Base-by-base conservation (phyloP, 2,329 filamentous ascomycete species). In the Sarocladiaceae sp. region DNA sequence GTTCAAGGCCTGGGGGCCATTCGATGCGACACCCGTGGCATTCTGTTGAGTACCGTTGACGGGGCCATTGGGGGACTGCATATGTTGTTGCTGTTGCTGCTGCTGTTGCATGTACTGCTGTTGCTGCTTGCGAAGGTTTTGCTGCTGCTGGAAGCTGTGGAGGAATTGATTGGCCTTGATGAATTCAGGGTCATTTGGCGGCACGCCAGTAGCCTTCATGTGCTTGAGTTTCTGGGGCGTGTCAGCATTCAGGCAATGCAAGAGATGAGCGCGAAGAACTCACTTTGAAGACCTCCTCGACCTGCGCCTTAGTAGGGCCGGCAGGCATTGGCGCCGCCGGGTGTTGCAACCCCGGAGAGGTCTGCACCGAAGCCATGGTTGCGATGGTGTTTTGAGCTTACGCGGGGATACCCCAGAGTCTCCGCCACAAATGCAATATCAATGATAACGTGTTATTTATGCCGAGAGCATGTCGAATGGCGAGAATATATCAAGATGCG, bases 181-280 rank as follows among this genome's bases (percentile, higher is more conserved):
- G 63, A 87, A 92, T 66, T 97, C 92, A 42, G 93, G 93, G 63
- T 97, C 91, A 53, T 80, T 87, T 53, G 84, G 79, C 36, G 89
- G 83, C 22, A 95, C 86, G 59, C 92, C 92, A 62, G 86, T 80
- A 52, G 88, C 82, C 71, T 93, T 94, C 88, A 97, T 91, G 67
- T 89, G 83, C 64, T 88, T 87, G 59, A 88, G 94, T 79, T 90
- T 91, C 92, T 97, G 62, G 6, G n/a, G 4, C 7, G n/a, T 31
- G 31, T 50, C 26, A 50, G 47, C 28, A 37, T 50, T 3, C 40
- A 23, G 10, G 13, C 13, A 17, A 23, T 26, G 13, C 8, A 22
- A 23, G 11, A 20, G 35, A n/a, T 46, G 12, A 46, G 56, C 47
- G 39, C 39, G 42, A 71, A 50, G 49, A 25, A 70, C 77, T 64